phyloP scores from a whole-genome alignment of 1,284 basidiomycete species.

The Ustilago cynodontis region DNA sequence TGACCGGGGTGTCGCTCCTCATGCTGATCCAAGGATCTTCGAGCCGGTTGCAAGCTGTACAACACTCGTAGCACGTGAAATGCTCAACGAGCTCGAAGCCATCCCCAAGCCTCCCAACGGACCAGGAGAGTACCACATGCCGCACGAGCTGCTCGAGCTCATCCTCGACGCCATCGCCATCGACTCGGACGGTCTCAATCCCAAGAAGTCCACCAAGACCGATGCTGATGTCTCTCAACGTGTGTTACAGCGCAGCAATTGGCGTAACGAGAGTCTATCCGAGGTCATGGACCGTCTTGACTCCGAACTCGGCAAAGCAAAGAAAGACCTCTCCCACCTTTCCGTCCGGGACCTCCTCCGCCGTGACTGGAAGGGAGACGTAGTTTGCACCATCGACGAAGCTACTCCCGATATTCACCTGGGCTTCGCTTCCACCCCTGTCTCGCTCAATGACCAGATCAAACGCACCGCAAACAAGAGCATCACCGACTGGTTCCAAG shows the following conservation, averaged over 20 bases:
- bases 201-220: conserved; percentile 36
- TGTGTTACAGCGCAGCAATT: conserved; percentile 48
- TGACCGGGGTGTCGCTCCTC: conserved; percentile 62
- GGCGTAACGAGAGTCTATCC: conserved; percentile 39
- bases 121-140: conserved; percentile 60
- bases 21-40: conserved; percentile 65
- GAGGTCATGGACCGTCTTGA: conserved; percentile 64
- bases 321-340: conserved; percentile 65
- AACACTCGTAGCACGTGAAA: conserved; percentile 64
- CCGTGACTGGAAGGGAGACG: conserved; percentile 70
- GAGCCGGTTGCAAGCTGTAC: conserved; percentile 64
- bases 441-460: conserved; percentile 68
- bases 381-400: conserved; percentile 57
- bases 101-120: conserved; percentile 30
- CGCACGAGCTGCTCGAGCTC: conserved; percentile 63
- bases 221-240: conserved; percentile 38
- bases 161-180: conserved; percentile 64
- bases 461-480: conserved; percentile 53
- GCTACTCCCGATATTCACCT: conserved; percentile 64
- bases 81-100: conserved; percentile 64
- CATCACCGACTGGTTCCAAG: conserved; percentile 64
- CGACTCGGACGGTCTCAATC: conserved; percentile 62
- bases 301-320: conserved; percentile 60
- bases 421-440: conserved; percentile 69
- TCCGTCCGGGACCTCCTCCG: conserved; percentile 67